Evolutionary conservation across 768 basidiomycete species (phyloP).

Genomic region (Terana coerulea): DNA sequence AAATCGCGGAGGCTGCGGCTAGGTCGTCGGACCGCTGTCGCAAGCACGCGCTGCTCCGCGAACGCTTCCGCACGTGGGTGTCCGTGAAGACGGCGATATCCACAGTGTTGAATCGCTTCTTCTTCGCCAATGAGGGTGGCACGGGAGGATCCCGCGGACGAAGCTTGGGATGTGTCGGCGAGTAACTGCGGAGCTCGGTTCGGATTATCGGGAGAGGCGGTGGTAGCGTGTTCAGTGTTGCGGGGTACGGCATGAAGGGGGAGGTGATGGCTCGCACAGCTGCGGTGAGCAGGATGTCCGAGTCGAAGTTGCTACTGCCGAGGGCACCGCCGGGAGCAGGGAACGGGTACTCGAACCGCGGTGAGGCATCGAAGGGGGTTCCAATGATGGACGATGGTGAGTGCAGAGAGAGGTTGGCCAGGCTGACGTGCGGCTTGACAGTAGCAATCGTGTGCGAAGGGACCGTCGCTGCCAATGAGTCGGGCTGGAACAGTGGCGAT

Average conservation of each 20-base stretch:
- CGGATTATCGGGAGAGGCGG: slow-evolving; percentile 1
- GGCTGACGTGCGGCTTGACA: slow-evolving; percentile 19
- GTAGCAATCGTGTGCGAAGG: background rate
- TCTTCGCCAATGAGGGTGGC: slow-evolving; percentile 14
- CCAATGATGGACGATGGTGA: slow-evolving; percentile 29
- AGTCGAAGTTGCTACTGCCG: background rate
- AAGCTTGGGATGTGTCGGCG: slow-evolving; percentile 21
- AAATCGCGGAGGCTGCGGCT: background rate
- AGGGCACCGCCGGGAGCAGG: slow-evolving; percentile 13
- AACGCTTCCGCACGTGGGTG: slow-evolving; percentile 1
- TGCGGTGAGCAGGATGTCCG: slow-evolving; percentile 12
- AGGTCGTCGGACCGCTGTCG: background rate
- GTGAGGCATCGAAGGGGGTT: slow-evolving; percentile 29
- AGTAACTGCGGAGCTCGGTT: slow-evolving; percentile 14
- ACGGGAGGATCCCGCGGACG: slow-evolving; percentile 11
- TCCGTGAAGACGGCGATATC: background rate
- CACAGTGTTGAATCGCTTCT: slow-evolving; percentile 5
- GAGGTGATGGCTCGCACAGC: slow-evolving; percentile 8
- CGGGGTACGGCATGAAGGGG: slow-evolving; percentile 5
- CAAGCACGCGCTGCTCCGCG: background rate
- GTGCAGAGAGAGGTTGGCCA: slow-evolving; percentile 23
- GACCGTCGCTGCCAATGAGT: background rate
- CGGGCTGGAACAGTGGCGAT: background rate
- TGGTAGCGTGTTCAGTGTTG: background rate
- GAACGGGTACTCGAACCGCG: slow-evolving; percentile 33